Percentiles rank a stretch among this genome's conserved stretches.
Evolutionary conservation across 495 filamentous ascomycete genomes (phyloP).

Genomic region (Neurospora sp.): DNA sequence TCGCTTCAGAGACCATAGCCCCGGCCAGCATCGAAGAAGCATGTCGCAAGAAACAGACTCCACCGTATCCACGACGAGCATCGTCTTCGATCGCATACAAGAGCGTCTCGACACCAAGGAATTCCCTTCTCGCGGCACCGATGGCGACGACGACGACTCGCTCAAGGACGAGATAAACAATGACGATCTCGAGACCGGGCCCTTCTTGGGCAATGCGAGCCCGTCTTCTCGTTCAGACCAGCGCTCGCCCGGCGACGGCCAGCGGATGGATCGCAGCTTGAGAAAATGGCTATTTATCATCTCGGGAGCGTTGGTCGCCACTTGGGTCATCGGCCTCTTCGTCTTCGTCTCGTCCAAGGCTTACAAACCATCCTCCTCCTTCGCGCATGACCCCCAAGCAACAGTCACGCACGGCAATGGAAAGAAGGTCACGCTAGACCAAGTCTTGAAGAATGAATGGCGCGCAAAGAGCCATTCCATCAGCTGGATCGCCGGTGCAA

Average conservation of each 20-base stretch:
- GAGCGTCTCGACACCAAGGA: constrained; percentile 31
- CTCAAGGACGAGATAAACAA: constrained; percentile 29
- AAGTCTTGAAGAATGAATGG: constrained; percentile 70
- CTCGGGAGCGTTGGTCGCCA: constrained; percentile 54
- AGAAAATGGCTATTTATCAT: constrained; percentile 60
- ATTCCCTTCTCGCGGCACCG: constrained; percentile 27
- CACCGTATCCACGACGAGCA: constrained; percentile 64
- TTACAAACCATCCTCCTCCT: constrained; percentile 50
- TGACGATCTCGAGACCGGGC: constrained; percentile 35
- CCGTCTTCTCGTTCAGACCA: background rate
- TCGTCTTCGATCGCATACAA: constrained; percentile 64
- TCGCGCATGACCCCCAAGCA: constrained; percentile 58
- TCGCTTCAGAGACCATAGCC: background rate
- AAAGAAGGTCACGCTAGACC: constrained; percentile 70
- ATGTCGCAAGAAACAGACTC: constrained; percentile 52
- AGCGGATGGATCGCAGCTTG: constrained; percentile 49
- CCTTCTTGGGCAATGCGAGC: constrained; percentile 27
- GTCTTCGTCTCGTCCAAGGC: constrained; percentile 59
- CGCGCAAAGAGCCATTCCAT: constrained; percentile 56
- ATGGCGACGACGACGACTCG: constrained; percentile 40
- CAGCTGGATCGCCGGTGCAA: constrained; percentile 77
- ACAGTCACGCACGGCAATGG: constrained; percentile 56
- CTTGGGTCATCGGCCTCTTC: constrained; percentile 70
- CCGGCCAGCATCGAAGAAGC: constrained; percentile 9
- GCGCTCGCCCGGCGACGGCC: constrained; percentile 13